phyloP scores from a whole-genome alignment of 1,284 basidiomycete species.

The Hortiboletus rubellus region DNA sequence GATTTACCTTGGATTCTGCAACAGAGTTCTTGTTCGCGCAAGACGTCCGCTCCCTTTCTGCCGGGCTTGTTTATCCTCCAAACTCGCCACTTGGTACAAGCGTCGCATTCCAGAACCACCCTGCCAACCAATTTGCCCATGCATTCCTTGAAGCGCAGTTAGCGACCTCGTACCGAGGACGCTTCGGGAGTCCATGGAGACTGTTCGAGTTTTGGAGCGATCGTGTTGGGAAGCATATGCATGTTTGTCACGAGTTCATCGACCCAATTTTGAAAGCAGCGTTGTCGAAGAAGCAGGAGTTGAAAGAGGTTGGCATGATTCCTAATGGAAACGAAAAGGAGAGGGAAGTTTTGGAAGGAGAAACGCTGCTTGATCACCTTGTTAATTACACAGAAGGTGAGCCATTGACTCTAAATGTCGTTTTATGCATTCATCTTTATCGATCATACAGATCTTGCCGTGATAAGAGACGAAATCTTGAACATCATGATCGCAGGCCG shows the following conservation, averaged over 20 bases:
- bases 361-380: conserved; percentile 34
- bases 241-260: conserved; percentile 36
- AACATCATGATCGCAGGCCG: conserved; percentile 54
- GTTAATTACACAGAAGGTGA: conserved; percentile 34
- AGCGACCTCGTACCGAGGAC: conserved; percentile 19
- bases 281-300: conserved; percentile 25
- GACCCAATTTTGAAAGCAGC: conserved; percentile 39
- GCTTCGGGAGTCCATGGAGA: conserved; percentile 32
- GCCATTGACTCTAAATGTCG: background rate
- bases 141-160: conserved; percentile 36
- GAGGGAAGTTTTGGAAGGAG: conserved; percentile 24
- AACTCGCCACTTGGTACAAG: conserved; percentile 14
- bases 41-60: conserved; percentile 32
- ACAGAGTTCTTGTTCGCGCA: conserved; percentile 43
- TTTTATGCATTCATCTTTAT: background rate
- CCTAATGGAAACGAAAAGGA: conserved; percentile 13
- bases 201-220: conserved; percentile 37
- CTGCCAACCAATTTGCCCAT: conserved; percentile 35
- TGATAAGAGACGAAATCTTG: conserved; percentile 50
- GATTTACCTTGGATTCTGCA: conserved; percentile 45
- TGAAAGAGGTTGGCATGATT: conserved; percentile 15
- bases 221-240: conserved; percentile 33
- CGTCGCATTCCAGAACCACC: conserved; percentile 12
- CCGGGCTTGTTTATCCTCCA: conserved; percentile 31
- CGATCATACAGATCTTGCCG: conserved; percentile 25